These are phyloP conservation scores for Coccinonectria pachysandricola DNA, from an alignment of 2,329 filamentous ascomycete species.

Conservation along the genomic window DNA sequence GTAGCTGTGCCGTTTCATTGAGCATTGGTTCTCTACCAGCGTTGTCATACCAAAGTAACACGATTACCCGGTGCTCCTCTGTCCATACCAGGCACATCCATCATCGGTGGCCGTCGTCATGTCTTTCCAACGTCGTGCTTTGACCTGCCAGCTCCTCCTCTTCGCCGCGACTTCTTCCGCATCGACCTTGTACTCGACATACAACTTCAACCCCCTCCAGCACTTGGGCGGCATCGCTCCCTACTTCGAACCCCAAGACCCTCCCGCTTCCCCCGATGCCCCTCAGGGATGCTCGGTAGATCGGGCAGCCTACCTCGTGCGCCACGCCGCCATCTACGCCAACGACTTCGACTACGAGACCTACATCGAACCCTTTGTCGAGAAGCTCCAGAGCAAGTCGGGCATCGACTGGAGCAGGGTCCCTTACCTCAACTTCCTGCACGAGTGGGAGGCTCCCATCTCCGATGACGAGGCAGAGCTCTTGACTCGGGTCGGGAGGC, in stretches of 20 bases:
- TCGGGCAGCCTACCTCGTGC: slow-evolving; percentile 44
- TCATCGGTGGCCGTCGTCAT: no score
- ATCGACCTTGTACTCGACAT: slow-evolving; percentile 31
- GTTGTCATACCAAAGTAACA: no score
- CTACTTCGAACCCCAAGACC: slow-evolving; percentile 46
- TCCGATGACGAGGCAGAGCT: slow-evolving; percentile 46
- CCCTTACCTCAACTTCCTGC: slow-evolving; percentile 45
- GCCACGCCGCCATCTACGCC: slow-evolving; percentile 51
- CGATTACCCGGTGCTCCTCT: no score
- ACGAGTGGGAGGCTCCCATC: slow-evolving; percentile 46
- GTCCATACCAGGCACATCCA: no score
- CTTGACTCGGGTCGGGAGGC: slow-evolving; percentile 49
- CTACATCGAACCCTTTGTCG: slow-evolving; percentile 45
- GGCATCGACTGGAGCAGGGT: slow-evolving; percentile 45
- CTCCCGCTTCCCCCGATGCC: slow-evolving; percentile 23
- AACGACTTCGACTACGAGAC: slow-evolving; percentile 49
- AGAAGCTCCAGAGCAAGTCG: slow-evolving; percentile 49
- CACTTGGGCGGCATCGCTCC: slow-evolving; percentile 46
- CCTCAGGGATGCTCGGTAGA: slow-evolving; percentile 41
- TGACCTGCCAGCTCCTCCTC: slow-evolving; percentile 4
- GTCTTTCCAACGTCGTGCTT: slow-evolving; percentile 3
- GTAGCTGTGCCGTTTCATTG: no score
- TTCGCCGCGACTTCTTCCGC: slow-evolving; percentile 6
- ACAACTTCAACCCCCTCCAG: slow-evolving; percentile 42
- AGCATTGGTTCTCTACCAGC: no score